Evolutionary conservation across 2,329 filamentous ascomycete species (phyloP), one percentile per base, ranked within the genome.

Genomic region (Penicillium sp.): DNA sequence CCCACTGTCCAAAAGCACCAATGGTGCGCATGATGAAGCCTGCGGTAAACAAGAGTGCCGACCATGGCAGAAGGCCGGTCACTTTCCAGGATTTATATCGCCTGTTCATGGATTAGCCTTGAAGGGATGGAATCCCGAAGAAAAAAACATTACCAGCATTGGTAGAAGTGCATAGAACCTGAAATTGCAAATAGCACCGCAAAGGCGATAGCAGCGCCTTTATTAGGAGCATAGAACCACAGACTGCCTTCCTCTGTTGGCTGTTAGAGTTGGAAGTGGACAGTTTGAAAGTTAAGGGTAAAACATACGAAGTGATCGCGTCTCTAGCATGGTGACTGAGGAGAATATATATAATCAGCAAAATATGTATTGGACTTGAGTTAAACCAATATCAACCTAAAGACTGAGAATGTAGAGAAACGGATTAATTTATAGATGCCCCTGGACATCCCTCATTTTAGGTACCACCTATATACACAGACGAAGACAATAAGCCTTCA

Each of bases 1-100:
- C 31, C 10, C 26, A 6, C 8, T 12, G 12, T 45, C 79, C 54
- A 50, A 68, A 73, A 2, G 76, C 68, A 0, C 73, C 75, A 20
- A 70, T 67, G 50, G 71, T 71, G 6, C 78, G 70, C 25, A 75
- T 52, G 4, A 71, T 64, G 53, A 80, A 81, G 14, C 79, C 78
- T 1, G 61, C 65, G 0, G 71, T 67, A 56, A 80, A 79, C 27
- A 81, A 52, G 1, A 74, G 52, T 6, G 70, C 69, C 30, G 72
- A 75, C 57, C 76, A 70, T 6, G 75, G 68, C 14, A 78, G 73
- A 3, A 81, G 58, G 0, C 70, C 58, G 0, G 74, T 77, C 10
- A 78, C 62, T 34, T 68, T 69, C 71, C 74, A 80, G 47, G 69
- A 74, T 45, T 73, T 74, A 52, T 78, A 76, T 67, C 39, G 78